phyloP scores from a whole-genome alignment of 768 basidiomycete species.

The Xanthoconium purpureum region DNA sequence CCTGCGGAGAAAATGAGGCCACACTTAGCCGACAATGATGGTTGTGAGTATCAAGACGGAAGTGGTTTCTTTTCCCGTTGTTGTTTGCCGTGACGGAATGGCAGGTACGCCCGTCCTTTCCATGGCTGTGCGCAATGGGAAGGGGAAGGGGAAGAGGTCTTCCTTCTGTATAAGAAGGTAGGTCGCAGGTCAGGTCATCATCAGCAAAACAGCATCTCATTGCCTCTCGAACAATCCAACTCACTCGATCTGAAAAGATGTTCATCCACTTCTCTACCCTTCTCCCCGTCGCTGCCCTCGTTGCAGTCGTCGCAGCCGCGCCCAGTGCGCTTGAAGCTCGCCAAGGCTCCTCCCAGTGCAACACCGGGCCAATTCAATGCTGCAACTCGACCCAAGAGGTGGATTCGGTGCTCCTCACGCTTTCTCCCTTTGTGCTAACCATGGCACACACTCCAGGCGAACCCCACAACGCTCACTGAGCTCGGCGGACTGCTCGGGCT shows the following conservation, averaged over 20 bases:
- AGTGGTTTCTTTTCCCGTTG: neutral
- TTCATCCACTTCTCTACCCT: slow-evolving; percentile 2
- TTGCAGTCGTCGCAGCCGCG: neutral
- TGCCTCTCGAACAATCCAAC: neutral
- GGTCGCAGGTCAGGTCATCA: neutral
- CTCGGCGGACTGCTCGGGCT: neutral
- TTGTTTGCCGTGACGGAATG: neutral
- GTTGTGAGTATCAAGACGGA: too few species aligned
- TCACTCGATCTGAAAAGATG: slow-evolving; percentile 2
- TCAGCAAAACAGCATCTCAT: neutral
- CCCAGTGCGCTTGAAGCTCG: too few species aligned
- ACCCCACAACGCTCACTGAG: neutral
- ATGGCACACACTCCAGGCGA: neutral
- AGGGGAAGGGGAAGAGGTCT: too few species aligned
- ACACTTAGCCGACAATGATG: too few species aligned
- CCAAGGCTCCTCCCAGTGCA: too few species aligned
- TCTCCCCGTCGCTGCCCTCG: slow-evolving; percentile 10
- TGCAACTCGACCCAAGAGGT: slow-evolving; percentile 1
- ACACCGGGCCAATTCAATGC: neutral
- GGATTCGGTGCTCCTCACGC: neutral
- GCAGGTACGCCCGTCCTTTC: neutral
- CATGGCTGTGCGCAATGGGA: neutral
- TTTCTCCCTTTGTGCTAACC: neutral
- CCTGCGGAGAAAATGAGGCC: neutral
- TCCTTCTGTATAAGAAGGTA: slow-evolving; percentile 11